Percentiles rank a stretch among this genome's conserved stretches.
Conservation (phyloP, 1,284 basidiomycete genomes). For the Microbotryum lychnidis-dioicae region DNA sequence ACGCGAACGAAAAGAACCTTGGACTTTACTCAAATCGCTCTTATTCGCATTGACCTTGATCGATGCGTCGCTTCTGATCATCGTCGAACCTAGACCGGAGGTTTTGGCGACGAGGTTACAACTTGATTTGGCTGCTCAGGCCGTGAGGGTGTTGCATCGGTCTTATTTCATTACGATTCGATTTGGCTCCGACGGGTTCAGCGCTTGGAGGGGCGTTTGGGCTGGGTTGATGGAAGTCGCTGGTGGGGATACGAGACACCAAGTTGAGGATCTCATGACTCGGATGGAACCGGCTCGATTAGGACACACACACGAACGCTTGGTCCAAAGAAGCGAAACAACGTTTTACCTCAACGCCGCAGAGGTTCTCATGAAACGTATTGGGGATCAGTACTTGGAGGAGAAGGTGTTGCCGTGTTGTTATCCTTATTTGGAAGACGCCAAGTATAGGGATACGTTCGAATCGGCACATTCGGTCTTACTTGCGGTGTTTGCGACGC, state of each 20-base stretch:
- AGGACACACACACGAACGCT: constrained; percentile 3
- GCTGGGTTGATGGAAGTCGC: constrained; percentile 31
- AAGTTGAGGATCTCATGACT: no score
- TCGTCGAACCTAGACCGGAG: constrained; percentile 16
- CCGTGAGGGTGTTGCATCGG: constrained; percentile 21
- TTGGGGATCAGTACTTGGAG: constrained; percentile 28
- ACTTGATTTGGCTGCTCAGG: constrained; percentile 21
- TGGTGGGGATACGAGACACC: background rate
- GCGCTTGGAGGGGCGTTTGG: constrained; percentile 30
- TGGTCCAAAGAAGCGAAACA: constrained; percentile 18
- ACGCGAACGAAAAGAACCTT: constrained; percentile 21
- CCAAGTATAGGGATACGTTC: constrained; percentile 31
- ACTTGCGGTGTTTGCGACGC: constrained; percentile 27
- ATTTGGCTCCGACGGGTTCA: constrained; percentile 32
- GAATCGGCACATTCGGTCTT: constrained; percentile 34
- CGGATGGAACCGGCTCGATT: no score
- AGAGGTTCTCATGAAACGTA: constrained; percentile 27
- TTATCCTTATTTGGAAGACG: constrained; percentile 28
- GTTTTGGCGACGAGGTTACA: constrained; percentile 2
- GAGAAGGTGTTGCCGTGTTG: constrained; percentile 12
- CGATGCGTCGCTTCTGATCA: constrained; percentile 28
- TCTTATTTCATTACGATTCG: constrained; percentile 31
- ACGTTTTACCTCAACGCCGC: constrained; percentile 33
- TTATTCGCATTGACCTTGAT: constrained; percentile 32
- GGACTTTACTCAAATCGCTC: constrained; percentile 33